Base-by-base conservation (phyloP, 1,284 basidiomycete species). In the Trichosporon coremiiforme region DNA sequence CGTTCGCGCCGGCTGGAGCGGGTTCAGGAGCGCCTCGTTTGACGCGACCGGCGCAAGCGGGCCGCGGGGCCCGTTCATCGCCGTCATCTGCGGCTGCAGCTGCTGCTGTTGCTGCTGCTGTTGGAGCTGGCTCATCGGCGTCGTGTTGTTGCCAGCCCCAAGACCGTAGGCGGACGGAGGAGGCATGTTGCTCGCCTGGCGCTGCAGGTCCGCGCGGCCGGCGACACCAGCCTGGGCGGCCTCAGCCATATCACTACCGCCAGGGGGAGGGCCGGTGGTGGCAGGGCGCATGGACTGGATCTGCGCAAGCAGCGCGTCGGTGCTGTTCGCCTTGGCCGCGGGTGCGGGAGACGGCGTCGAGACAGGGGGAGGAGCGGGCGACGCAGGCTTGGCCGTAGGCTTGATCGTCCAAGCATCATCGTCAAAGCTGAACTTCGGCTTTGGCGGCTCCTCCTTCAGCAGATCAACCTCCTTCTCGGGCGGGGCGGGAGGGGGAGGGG, bases 331-430 rank as follows among this genome's bases (percentile, higher is more conserved):
- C 4, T 76, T 68, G 75, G 91, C 92, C 29, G 81, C 88, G 62
- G 91, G 93, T 0, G 85, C 80, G 12, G 85, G 78, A 8, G 86
- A 82, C 4, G 84, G 81, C 15, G 85, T 78, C 13, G 86, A 82
- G 5, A 84, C 80, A 15, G 84, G 78, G 5, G 80, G 76, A 0
- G 82, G 73, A 2, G 84, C 81, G 9, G 86, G 85, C 4, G 85
- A 85, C 9, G 88, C 77, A 5, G 94, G 91, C 77, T 92, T 94
- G 9, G 83, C 88, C 53, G 91, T 93, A 1, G 94, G 93, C 66
- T 94, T 87, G 77, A 90, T 91, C 1, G 93, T 94, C 96, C 96
- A 99, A 1, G 96, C 95, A 80, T 99, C 95, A 80, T 98, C 95
- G 69, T 97, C 97, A 81, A 99, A 99, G 6, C 95, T 94, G 29